A percentile compares a stretch with the other conserved stretches of the same genome.
phyloP scores from a whole-genome alignment of 805 yeast species.

The Kazachstania psychrophila region DNA sequence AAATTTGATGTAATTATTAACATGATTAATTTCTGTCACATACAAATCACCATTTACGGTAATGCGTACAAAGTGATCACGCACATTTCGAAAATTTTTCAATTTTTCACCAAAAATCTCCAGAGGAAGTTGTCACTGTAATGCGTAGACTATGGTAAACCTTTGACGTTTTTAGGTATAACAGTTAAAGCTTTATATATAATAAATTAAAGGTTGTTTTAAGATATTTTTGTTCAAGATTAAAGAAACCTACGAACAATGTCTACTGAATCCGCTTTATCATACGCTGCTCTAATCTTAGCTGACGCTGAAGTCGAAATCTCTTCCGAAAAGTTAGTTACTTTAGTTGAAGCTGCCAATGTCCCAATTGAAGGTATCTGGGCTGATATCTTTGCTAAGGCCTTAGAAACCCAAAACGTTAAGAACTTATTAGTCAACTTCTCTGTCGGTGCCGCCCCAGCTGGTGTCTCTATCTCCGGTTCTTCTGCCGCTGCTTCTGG shows the following conservation, averaged over 20 bases:
- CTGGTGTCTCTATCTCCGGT: constrained; percentile 34
- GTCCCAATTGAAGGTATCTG: constrained; percentile 56
- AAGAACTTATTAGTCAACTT: constrained; percentile 56
- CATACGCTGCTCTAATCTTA: constrained; percentile 97
- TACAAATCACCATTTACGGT: constrained; percentile 49
- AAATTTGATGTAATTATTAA: too few species aligned
- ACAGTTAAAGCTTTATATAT: too few species aligned
- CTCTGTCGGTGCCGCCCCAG: constrained; percentile 41
- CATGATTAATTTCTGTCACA: constrained; percentile 78
- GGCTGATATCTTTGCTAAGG: constrained; percentile 77
- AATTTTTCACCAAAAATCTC: constrained; percentile 19
- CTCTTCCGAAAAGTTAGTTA: constrained; percentile 69
- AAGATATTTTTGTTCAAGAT: too few species aligned
- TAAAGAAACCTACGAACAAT: constrained; percentile 7
- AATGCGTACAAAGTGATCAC: constrained; percentile 5
- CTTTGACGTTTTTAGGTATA: too few species aligned
- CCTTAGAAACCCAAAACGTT: constrained; percentile 71
- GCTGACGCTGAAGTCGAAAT: constrained; percentile 96
- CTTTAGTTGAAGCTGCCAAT: constrained; percentile 69
- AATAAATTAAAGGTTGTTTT: too few species aligned
- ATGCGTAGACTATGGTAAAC: too few species aligned
- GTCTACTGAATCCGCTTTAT: constrained; percentile 80
- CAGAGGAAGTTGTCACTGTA: background rate
- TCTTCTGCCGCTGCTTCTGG: constrained; percentile 37
- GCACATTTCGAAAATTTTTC: constrained; percentile 28